Conservation (phyloP, 305 asterid genomes). For the Plantago coronopus region DNA sequence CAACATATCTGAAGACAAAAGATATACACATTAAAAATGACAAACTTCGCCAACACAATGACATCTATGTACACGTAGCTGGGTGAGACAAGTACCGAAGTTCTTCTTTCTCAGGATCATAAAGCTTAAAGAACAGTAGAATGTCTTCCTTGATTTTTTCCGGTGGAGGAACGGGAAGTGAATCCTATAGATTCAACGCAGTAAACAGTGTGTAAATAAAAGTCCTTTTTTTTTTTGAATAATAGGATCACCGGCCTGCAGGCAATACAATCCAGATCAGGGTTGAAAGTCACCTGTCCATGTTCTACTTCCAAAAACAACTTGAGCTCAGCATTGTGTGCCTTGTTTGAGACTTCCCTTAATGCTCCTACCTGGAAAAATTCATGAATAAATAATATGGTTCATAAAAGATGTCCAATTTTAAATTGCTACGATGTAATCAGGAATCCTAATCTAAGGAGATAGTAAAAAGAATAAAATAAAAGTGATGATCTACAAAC, state of each 20-base stretch:
- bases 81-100: slow-evolving; percentile 51
- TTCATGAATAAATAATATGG: background rate
- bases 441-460: too few species aligned
- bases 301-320: slow-evolving; percentile 74
- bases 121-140: slow-evolving; percentile 87
- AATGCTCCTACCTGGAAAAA: slow-evolving; percentile 72
- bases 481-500: too few species aligned
- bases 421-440: too few species aligned
- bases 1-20: slow-evolving; percentile 58
- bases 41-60: background rate
- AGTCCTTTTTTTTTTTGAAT: too few species aligned
- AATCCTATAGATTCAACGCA: slow-evolving; percentile 42
- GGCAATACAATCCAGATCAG: slow-evolving; percentile 8
- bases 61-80: background rate
- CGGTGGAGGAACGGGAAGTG: slow-evolving; percentile 61
- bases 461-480: too few species aligned
- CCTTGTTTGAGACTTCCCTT: slow-evolving; percentile 76
- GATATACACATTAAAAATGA: slow-evolving; percentile 17
- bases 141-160: slow-evolving; percentile 80
- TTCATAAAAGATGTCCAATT: background rate
- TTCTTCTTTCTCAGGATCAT: slow-evolving; percentile 84
- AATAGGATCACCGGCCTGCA: background rate
- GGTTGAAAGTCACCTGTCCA: slow-evolving; percentile 52
- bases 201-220: background rate
- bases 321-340: slow-evolving; percentile 78